These are phyloP conservation scores for Dactylorhiza incarnata DNA, from an alignment of 106 monocot species.

Conservation along the genomic window DNA sequence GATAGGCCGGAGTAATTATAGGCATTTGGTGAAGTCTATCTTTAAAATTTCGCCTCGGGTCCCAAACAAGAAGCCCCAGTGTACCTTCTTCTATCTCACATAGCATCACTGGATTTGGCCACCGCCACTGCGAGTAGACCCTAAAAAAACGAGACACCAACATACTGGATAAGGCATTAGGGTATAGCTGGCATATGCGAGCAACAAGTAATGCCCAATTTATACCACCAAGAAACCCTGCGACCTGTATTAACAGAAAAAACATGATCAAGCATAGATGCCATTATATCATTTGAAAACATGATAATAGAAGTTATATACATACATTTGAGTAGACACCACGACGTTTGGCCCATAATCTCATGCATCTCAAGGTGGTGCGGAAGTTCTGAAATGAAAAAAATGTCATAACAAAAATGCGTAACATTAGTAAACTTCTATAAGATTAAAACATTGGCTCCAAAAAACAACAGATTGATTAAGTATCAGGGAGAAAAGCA, in stretches of 20 bases:
- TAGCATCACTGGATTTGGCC: constrained; percentile 99
- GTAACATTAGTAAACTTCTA: not conserved
- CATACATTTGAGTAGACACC: constrained; percentile 97
- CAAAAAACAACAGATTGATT: not conserved
- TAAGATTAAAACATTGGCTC: not conserved
- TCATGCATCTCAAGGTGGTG: constrained; percentile 90
- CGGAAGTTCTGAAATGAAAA: constrained; percentile 64
- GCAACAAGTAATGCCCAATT: constrained; percentile 99
- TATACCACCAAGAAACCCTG: constrained; percentile 97
- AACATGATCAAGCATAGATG: constrained; percentile 6
- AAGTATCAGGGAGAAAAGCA: not conserved
- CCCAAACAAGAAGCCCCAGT: constrained; percentile 84
- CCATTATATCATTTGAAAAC: not conserved
- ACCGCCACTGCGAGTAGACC: constrained; percentile 89
- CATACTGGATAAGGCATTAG: constrained; percentile 89
- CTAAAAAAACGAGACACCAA: constrained; percentile 89
- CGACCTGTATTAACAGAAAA: constrained; percentile 44
- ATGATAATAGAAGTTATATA: constrained; percentile 1
- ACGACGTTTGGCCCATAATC: constrained; percentile 88
- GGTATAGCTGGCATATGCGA: constrained; percentile 91
- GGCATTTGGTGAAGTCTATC: constrained; percentile 91
- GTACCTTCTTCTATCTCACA: constrained; percentile 85
- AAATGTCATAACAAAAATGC: constrained; percentile 6
- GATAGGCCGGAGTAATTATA: constrained; percentile 97
- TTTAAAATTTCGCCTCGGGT: constrained; percentile 78